These are phyloP conservation scores for Penicillium sp. DNA, from an alignment of 2,329 filamentous ascomycete species.

Conservation along the genomic window DNA sequence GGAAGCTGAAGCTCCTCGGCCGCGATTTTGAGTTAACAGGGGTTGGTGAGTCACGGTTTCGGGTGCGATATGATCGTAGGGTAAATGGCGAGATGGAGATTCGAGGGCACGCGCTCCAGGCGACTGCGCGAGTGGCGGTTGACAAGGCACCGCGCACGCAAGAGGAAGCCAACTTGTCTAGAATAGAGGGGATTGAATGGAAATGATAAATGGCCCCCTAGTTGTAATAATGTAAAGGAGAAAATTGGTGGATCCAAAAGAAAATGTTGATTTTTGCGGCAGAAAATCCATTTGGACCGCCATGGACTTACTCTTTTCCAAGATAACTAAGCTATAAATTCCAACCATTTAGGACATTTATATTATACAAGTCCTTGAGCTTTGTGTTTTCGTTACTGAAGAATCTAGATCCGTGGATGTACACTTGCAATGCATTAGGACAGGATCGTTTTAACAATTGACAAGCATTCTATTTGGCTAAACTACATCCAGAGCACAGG, in stretches of 20 bases:
- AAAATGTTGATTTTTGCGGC: slow-evolving; percentile 2
- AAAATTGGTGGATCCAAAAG: not conserved
- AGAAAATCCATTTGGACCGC: not conserved
- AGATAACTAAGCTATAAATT: not conserved
- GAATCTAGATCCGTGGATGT: not conserved
- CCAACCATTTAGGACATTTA: too few species aligned
- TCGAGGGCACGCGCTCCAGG: slow-evolving; percentile 14
- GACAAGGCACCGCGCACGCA: slow-evolving; percentile 29
- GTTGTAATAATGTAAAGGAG: not conserved
- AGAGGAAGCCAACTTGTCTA: slow-evolving; percentile 40
- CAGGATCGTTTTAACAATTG: not conserved
- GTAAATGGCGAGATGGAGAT: slow-evolving; percentile 8
- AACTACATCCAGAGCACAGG: slow-evolving; percentile 9
- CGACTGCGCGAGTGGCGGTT: slow-evolving; percentile 27
- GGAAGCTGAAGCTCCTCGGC: not conserved
- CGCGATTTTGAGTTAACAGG: not conserved
- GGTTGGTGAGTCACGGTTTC: not conserved
- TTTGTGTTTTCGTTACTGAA: not conserved
- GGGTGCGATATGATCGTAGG: slow-evolving; percentile 10
- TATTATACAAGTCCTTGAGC: not conserved
- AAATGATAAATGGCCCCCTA: not conserved
- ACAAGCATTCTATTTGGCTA: slow-evolving; percentile 11
- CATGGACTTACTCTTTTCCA: not conserved
- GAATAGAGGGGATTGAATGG: not conserved
- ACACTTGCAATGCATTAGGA: too few species aligned